Percentiles rank a stretch among this genome's conserved stretches.
Evolutionary conservation across 176 grass and related monocot genomes (phyloP).

Genomic region (Aegilops longissima): DNA sequence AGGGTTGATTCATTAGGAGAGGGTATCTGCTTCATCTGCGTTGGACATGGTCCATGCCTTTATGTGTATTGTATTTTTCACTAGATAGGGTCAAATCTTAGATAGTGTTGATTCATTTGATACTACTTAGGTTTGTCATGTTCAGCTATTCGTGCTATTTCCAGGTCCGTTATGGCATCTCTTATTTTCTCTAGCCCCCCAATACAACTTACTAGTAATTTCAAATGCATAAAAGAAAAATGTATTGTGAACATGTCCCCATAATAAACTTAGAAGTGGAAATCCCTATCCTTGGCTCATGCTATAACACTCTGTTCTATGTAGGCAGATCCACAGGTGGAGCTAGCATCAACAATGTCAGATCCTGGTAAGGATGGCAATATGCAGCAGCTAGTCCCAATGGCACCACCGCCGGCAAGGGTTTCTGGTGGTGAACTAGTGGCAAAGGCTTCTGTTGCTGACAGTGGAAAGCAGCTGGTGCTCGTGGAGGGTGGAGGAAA

Average conservation of each 20-base stretch:
- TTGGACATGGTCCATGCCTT: neutral
- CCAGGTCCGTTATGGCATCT: neutral
- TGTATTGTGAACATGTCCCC: neutral
- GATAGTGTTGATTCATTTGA: too few relatives aligned
- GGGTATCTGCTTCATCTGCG: neutral
- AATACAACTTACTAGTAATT: neutral
- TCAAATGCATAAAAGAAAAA: neutral
- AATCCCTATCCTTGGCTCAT: neutral
- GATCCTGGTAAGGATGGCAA: slow-evolving; percentile 42
- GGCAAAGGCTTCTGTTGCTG: slow-evolving; percentile 21
- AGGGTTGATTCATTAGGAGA: neutral
- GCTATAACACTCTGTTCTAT: neutral
- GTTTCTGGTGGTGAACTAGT: slow-evolving; percentile 31
- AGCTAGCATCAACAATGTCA: slow-evolving; percentile 36
- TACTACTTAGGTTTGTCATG: neutral
- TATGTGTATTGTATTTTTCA: neutral
- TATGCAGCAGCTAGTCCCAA: slow-evolving; percentile 59
- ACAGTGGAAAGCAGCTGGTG: slow-evolving; percentile 47
- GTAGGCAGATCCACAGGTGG: neutral
- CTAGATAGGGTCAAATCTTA: too few relatives aligned
- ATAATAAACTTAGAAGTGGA: neutral
- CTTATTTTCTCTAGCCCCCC: neutral
- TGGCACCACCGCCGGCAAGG: slow-evolving; percentile 32
- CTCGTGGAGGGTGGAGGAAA: slow-evolving; percentile 41
- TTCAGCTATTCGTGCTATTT: neutral